Conservation (phyloP, 176 grass and related monocot species). For the Juncus inflexus region DNA sequence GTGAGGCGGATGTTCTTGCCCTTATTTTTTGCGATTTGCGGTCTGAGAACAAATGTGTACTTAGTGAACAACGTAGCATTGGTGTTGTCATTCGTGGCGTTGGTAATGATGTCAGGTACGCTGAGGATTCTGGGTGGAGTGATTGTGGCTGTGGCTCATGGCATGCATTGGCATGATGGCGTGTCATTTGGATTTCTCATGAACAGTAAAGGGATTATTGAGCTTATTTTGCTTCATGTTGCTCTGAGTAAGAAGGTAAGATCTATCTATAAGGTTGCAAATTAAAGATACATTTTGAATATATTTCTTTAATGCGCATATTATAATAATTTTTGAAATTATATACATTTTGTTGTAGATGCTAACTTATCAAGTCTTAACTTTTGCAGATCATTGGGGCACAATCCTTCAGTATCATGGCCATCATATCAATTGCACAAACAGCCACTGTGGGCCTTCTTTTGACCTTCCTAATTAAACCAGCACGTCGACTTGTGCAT, state of each 20-base stretch:
- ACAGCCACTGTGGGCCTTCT: constrained; percentile 48
- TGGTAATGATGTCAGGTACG: constrained; percentile 7
- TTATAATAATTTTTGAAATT: not conserved
- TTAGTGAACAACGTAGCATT: constrained; percentile 7
- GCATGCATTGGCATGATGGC: constrained; percentile 57
- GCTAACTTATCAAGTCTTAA: not conserved
- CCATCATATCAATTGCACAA: constrained; percentile 51
- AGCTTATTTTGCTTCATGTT: constrained; percentile 73
- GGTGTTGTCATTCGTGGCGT: constrained; percentile 14
- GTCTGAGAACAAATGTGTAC: constrained; percentile 40
- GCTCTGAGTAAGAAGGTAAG: constrained; percentile 42
- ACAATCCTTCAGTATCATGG: constrained; percentile 68
- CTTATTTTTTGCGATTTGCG: constrained; percentile 66
- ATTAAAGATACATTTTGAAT: not conserved
- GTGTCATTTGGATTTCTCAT: constrained; percentile 57
- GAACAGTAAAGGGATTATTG: constrained; percentile 63
- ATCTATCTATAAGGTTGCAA: too few relatives aligned
- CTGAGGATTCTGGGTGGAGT: constrained; percentile 39
- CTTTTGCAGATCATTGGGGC: constrained; percentile 41
- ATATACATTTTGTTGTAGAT: not conserved
- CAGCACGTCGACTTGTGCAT: constrained; percentile 43
- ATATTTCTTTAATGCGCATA: not conserved
- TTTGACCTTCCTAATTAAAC: constrained; percentile 47
- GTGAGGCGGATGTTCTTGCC: constrained; percentile 49
- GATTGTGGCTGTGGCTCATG: constrained; percentile 27